These are phyloP conservation scores for Mediolabrus comicus DNA, from an alignment of 108 stramenopile genomes.

Conservation along the genomic window DNA sequence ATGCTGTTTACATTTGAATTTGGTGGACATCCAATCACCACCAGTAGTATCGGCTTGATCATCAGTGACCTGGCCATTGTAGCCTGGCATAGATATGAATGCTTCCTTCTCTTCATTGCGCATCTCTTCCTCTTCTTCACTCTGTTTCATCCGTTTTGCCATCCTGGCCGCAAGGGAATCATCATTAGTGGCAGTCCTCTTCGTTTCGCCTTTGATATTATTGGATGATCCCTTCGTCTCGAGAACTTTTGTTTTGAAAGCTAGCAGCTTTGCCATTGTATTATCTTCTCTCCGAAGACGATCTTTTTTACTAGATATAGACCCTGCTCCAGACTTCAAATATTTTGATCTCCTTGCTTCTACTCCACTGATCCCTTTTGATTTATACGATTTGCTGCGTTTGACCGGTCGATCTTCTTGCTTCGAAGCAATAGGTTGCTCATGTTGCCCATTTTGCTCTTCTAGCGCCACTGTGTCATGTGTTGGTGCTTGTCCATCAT, in stretches of 20 bases:
- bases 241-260: conserved; percentile 68
- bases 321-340: conserved; percentile 31
- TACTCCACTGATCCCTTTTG: conserved; percentile 43
- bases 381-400: conserved; percentile 6
- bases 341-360: conserved; percentile 76
- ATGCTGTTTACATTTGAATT: conserved; percentile 81
- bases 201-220: neutral
- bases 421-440: neutral
- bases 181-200: conserved; percentile 12
- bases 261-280: conserved; percentile 61
- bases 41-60: conserved; percentile 9
- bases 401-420: conserved; percentile 3
- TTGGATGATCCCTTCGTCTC: conserved; percentile 16
- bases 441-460: neutral
- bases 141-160: conserved; percentile 46
- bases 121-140: conserved; percentile 17
- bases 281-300: conserved; percentile 61
- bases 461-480: too few species aligned
- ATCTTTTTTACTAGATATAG: conserved; percentile 30
- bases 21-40: conserved; percentile 68
- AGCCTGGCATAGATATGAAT: conserved; percentile 27
- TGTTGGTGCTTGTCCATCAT: neutral
- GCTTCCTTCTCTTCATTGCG: conserved; percentile 23
- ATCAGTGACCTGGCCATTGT: conserved; percentile 42
- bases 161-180: conserved; percentile 59